Percentiles rank a stretch among this genome's conserved stretches.
Conservation (phyloP, 176 grass and related monocot species). For the Oryza coarctata region DNA sequence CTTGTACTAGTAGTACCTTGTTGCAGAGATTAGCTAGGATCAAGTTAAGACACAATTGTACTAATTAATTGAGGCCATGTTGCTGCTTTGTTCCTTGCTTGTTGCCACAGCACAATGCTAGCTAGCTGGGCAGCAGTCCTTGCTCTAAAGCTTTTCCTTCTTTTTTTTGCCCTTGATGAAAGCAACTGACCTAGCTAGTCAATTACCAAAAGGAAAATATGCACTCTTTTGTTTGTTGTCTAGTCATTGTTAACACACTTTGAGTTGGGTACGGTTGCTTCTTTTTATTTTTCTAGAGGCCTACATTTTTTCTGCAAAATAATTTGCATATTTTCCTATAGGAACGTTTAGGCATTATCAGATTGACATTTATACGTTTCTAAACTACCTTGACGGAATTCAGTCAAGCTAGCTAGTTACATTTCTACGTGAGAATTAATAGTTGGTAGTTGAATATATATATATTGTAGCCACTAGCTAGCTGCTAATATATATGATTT, state of each 20-base stretch:
- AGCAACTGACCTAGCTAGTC: conserved; percentile 36
- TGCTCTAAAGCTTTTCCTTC: conserved; percentile 1
- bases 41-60: conserved; percentile 15
- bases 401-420: conserved; percentile 4
- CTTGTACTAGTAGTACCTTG: too few species aligned
- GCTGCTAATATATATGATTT: not conserved
- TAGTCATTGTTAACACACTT: conserved; percentile 46
- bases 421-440: not conserved
- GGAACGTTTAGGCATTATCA: conserved; percentile 19
- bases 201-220: conserved; percentile 32
- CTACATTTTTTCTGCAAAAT: conserved; percentile 1
- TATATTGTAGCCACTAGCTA: not conserved
- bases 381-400: conserved; percentile 29
- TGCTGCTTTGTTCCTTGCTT: conserved; percentile 61
- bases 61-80: conserved; percentile 15
- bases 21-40: conserved; percentile 21
- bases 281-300: not conserved
- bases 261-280: conserved; percentile 32
- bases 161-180: conserved; percentile 21
- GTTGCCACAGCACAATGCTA: conserved; percentile 25
- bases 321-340: not conserved
- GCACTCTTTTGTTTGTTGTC: conserved; percentile 39
- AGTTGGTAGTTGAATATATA: not conserved
- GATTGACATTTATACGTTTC: conserved; percentile 40
- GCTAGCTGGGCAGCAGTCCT: not conserved